phyloP scores from a whole-genome alignment of 202 grass and related monocot species.

The Panicum hallii region DNA sequence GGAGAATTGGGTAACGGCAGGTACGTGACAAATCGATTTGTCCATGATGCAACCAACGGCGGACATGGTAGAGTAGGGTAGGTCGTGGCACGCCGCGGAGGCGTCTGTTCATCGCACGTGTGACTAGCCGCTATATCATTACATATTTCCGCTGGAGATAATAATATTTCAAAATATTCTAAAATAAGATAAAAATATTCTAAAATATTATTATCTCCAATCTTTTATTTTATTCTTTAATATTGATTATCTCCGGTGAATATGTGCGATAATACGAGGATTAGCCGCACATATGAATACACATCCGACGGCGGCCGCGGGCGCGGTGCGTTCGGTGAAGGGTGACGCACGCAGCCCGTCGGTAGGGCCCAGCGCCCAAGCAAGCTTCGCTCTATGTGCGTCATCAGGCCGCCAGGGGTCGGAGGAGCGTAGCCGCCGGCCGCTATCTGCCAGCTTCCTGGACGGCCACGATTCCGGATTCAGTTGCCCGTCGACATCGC shows the following conservation, averaged over 20 bases:
- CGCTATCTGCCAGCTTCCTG: background rate
- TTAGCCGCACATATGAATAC: too few species aligned
- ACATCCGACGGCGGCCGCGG: too few species aligned
- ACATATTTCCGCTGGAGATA: too few species aligned
- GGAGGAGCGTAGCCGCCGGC: background rate
- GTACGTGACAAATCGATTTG: constrained; percentile 15
- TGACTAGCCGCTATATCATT: too few species aligned
- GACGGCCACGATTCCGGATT: constrained; percentile 27
- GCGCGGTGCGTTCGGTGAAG: too few species aligned
- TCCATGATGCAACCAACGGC: constrained; percentile 12
- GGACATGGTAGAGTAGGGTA: background rate
- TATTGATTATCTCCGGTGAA: too few species aligned
- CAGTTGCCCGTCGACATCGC: constrained; percentile 45
- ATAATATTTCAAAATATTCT: too few species aligned
- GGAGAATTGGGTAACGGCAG: constrained; percentile 6
- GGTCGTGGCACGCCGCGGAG: background rate
- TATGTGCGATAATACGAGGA: too few species aligned
- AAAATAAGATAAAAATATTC: too few species aligned
- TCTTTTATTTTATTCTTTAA: too few species aligned
- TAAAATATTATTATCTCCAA: too few species aligned
- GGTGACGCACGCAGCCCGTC: background rate
- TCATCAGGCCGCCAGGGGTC: background rate
- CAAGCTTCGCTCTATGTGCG: background rate
- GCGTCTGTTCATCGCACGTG: too few species aligned
- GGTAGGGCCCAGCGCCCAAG: background rate